These are phyloP conservation scores for Didymella keratinophila DNA, from an alignment of 2,329 filamentous ascomycete species.

Conservation along the genomic window DNA sequence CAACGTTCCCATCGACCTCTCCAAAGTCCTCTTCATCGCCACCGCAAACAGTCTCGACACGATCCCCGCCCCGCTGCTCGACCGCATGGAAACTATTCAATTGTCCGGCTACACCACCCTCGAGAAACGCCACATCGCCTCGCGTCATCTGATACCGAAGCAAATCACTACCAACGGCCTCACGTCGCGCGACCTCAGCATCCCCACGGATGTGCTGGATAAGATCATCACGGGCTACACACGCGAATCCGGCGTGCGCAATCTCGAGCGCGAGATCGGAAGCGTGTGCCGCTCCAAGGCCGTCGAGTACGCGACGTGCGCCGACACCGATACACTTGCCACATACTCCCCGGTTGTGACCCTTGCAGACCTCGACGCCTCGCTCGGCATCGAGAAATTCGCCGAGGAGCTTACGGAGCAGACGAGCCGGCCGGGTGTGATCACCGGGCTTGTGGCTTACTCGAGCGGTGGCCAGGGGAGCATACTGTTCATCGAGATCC, in stretches of 20 bases:
- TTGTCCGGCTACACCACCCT: conserved; percentile 95
- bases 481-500: conserved; percentile 97
- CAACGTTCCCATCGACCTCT: conserved; percentile 92
- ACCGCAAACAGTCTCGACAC: conserved; percentile 95
- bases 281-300: conserved; percentile 87
- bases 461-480: conserved; percentile 85
- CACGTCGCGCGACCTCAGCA: conserved; percentile 73
- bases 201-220: conserved; percentile 85
- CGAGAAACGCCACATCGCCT: conserved; percentile 95
- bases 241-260: conserved; percentile 93
- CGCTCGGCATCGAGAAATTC: conserved; percentile 90
- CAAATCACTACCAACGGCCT: conserved; percentile 92
- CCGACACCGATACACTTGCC: conserved; percentile 70
- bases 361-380: conserved; percentile 83
- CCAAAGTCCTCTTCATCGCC: conserved; percentile 96
- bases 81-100: conserved; percentile 96
- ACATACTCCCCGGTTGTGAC: conserved; percentile 78
- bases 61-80: conserved; percentile 90
- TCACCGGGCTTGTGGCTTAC: conserved; percentile 96
- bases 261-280: conserved; percentile 93
- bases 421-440: conserved; percentile 81
- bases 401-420: conserved; percentile 96
- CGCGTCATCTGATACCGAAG: conserved; percentile 93
- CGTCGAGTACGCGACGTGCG: conserved; percentile 91
- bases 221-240: conserved; percentile 98